These are phyloP conservation scores for Chondrus crispus DNA, from an alignment of 23 red algal species.

Conservation along the genomic window DNA sequence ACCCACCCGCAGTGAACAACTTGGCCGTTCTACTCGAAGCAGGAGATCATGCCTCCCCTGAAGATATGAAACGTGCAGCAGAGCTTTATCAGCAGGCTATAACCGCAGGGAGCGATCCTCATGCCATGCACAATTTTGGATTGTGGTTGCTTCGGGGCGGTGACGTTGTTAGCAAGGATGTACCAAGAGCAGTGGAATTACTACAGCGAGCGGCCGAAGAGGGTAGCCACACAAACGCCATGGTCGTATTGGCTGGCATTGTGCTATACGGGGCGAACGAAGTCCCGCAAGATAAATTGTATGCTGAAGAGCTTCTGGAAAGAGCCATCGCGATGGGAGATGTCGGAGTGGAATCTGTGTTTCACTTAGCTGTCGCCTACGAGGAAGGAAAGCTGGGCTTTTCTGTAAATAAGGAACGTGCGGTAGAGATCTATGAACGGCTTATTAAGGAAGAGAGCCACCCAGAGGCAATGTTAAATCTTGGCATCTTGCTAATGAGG, in stretches of 20 bases:
- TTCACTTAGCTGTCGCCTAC: background rate
- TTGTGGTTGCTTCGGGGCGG: background rate
- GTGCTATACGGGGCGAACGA: background rate
- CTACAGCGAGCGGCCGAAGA: background rate
- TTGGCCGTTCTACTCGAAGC: background rate
- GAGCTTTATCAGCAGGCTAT: constrained; percentile 20
- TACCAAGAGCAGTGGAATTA: background rate
- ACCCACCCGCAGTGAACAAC: background rate
- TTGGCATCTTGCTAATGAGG: background rate
- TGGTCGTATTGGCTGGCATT: background rate
- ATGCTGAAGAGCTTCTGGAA: background rate
- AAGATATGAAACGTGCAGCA: background rate
- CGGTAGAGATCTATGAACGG: background rate
- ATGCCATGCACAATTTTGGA: background rate
- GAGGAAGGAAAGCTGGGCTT: background rate
- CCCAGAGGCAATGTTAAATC: background rate
- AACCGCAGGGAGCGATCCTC: background rate
- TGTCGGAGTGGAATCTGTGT: background rate
- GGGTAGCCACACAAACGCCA: background rate
- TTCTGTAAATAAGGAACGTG: background rate
- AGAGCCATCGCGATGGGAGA: background rate
- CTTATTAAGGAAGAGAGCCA: background rate
- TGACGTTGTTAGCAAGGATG: background rate
- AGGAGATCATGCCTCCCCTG: background rate
- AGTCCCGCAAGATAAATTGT: background rate